A percentile compares a stretch with the other conserved stretches of the same genome.
phyloP scores from a whole-genome alignment of 2,329 filamentous ascomycete species.

The Hypoxylon sp. region DNA sequence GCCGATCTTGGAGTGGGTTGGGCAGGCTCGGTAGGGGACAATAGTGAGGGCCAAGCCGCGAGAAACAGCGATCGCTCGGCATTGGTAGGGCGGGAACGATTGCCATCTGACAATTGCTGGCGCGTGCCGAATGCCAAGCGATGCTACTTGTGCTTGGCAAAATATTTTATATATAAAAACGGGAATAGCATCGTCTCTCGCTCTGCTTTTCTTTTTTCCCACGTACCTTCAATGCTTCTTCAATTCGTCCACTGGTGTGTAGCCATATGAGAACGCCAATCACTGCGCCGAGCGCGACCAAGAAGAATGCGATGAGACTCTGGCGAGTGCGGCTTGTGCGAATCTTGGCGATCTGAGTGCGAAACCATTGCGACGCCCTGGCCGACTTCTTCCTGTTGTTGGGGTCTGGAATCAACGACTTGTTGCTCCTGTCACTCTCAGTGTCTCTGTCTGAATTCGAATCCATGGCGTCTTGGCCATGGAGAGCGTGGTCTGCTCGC shows the following conservation, averaged over 20 bases:
- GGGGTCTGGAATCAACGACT: conserved; percentile 10
- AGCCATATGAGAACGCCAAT: conserved; percentile 27
- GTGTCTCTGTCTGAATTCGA: conserved; percentile 16
- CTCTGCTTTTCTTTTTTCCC: conserved; percentile 1
- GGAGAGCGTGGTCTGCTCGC: neutral
- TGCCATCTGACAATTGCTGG: conserved; percentile 19
- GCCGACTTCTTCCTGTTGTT: conserved; percentile 6
- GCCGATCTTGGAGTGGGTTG: neutral
- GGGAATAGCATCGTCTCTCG: neutral
- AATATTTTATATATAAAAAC: conserved; percentile 16
- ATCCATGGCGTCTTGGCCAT: conserved; percentile 31
- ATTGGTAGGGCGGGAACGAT: conserved; percentile 5
- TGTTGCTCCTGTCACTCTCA: conserved; percentile 25
- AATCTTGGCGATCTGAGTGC: conserved; percentile 11
- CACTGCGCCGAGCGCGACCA: conserved; percentile 13
- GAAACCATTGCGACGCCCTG: conserved; percentile 13
- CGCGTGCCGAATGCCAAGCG: conserved; percentile 15
- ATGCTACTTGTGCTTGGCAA: no score
- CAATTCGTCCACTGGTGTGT: conserved; percentile 14
- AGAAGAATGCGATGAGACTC: conserved; percentile 20
- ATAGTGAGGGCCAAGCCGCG: conserved; percentile 3
- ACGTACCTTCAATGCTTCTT: conserved; percentile 27
- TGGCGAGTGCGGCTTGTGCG: conserved; percentile 31
- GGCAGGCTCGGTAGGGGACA: no score
- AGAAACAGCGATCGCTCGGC: conserved; percentile 10